Evolutionary conservation across 2,329 filamentous ascomycete species (phyloP).

Genomic region (Diaporthe batatas): DNA sequence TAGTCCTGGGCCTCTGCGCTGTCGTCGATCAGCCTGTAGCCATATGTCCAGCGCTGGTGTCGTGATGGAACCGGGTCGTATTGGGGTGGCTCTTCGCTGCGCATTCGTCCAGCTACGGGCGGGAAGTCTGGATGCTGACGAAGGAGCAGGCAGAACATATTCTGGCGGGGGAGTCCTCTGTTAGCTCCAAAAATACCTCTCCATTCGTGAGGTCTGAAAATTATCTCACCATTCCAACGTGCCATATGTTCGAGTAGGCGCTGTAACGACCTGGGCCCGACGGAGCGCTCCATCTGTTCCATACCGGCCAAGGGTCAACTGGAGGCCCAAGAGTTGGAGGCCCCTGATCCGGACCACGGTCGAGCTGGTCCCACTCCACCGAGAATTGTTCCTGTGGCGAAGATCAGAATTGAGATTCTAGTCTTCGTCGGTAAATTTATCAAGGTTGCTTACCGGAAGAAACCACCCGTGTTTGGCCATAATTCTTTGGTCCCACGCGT

Average conservation of each 20-base stretch:
- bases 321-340: neutral
- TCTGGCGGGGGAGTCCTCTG: neutral
- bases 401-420: neutral
- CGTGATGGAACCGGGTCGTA: neutral
- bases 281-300: neutral
- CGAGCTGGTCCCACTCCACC: conserved; percentile 25
- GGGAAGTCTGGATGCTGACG: neutral
- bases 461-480: neutral
- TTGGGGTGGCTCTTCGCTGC: neutral
- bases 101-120: neutral
- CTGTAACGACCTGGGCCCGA: conserved; percentile 29
- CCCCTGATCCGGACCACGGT: neutral
- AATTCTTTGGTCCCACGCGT: neutral
- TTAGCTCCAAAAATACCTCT: neutral
- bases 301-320: neutral
- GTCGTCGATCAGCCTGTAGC: neutral
- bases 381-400: conserved; percentile 27
- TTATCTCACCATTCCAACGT: conserved; percentile 27
- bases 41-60: conserved; percentile 10
- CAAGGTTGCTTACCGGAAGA: neutral
- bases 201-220: no score
- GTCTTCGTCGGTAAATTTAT: neutral
- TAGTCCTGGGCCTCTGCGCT: neutral
- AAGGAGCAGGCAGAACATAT: conserved; percentile 26
- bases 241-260: conserved; percentile 32